Percentiles rank a stretch among this genome's conserved stretches.
Evolutionary conservation across 345 rosid species (phyloP).

Genomic region (Jatropha curcas): DNA sequence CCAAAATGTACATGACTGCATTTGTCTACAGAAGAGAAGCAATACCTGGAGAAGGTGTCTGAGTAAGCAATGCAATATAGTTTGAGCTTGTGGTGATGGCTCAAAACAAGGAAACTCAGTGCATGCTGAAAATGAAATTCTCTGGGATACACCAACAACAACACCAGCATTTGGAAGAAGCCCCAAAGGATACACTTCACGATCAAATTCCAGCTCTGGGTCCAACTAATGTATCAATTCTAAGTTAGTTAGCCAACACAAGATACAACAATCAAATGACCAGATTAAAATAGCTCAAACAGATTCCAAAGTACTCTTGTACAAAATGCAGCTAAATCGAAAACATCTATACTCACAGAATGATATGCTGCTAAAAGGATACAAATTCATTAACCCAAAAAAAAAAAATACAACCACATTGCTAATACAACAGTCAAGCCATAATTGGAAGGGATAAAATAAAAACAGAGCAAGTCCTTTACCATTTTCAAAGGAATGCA

Average conservation of each 20-base stretch:
- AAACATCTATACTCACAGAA: not conserved
- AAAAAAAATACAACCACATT: not conserved
- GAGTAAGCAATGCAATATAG: conserved; percentile 92
- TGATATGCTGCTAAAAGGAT: not conserved
- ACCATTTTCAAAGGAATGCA: conserved; percentile 2
- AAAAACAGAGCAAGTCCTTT: not conserved
- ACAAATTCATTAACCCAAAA: not conserved
- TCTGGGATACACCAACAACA: conserved; percentile 94
- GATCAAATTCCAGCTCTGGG: conserved; percentile 97
- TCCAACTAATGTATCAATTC: conserved; percentile 64
- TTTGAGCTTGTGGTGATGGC: conserved; percentile 98
- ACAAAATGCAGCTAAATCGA: not conserved
- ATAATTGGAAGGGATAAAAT: not conserved
- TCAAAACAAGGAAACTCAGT: conserved; percentile 98
- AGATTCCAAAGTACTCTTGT: too few relatives aligned
- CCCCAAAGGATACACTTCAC: conserved; percentile 94
- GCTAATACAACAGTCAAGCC: not conserved
- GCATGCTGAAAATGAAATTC: conserved; percentile 95
- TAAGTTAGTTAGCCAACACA: conserved; percentile 15
- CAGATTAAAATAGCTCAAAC: conserved; percentile 13
- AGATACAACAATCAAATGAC: conserved; percentile 8
- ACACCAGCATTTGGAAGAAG: conserved; percentile 97
- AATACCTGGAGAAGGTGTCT: conserved; percentile 98
- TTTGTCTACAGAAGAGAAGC: too few relatives aligned
- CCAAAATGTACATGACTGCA: not conserved